Percentiles rank a stretch among this genome's conserved stretches.
These are phyloP conservation scores for Nakaseomyces bracarensis DNA, from an alignment of 1,139 yeast genomes.

Conservation along the genomic window DNA sequence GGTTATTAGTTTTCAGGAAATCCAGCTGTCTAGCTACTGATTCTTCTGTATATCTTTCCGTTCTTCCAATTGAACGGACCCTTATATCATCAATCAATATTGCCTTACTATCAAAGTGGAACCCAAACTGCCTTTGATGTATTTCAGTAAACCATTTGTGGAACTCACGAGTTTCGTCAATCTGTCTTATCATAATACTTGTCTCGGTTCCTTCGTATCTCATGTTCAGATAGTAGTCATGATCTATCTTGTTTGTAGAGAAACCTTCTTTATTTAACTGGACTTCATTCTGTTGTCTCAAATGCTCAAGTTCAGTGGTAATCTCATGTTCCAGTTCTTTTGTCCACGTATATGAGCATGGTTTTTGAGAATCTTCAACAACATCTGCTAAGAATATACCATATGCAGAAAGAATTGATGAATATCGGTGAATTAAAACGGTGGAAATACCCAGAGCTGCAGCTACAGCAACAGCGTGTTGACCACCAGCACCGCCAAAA, in stretches of 20 bases:
- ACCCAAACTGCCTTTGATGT: conserved; percentile 66
- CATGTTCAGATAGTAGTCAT: conserved; percentile 65
- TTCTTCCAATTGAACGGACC: conserved; percentile 57
- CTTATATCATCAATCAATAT: conserved; percentile 78
- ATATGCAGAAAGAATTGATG: conserved; percentile 48
- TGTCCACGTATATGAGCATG: conserved; percentile 38
- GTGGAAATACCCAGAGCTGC: conserved; percentile 39
- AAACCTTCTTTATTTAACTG: conserved; percentile 24
- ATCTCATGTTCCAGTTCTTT: conserved; percentile 31
- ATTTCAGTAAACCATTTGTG: conserved; percentile 38
- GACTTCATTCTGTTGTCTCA: conserved; percentile 15
- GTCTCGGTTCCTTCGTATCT: conserved; percentile 86
- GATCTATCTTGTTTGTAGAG: conserved; percentile 39
- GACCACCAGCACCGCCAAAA: conserved; percentile 58
- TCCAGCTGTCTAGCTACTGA: conserved; percentile 36
- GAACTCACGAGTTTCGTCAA: conserved; percentile 30
- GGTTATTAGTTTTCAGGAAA: conserved; percentile 11
- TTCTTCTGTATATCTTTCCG: conserved; percentile 28
- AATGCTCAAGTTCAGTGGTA: conserved; percentile 32
- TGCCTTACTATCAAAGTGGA: conserved; percentile 46
- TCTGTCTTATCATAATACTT: conserved; percentile 54
- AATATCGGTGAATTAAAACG: conserved; percentile 44
- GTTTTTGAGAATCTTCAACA: conserved; percentile 60
- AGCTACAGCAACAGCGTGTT: conserved; percentile 48
- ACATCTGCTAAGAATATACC: conserved; percentile 52